Conservation (phyloP, 257 asterid species). For the Lycium barbarum region DNA sequence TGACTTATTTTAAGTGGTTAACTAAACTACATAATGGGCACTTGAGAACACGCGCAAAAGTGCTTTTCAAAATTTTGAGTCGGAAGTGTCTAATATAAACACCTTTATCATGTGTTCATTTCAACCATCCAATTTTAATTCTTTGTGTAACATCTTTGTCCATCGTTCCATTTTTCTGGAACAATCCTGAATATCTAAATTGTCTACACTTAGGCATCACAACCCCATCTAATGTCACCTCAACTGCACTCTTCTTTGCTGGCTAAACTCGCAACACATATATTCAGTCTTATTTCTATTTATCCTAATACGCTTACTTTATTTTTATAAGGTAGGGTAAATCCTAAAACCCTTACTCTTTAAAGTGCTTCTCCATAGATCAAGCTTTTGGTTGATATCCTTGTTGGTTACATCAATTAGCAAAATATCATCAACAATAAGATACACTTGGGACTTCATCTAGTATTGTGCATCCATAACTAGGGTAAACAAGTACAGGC, state of each 20-base stretch:
- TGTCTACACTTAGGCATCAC: neutral
- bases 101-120: neutral
- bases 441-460: neutral
- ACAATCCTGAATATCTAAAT: neutral
- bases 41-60: neutral
- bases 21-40: neutral
- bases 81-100: neutral
- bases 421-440: neutral
- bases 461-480: neutral
- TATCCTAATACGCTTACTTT: too few species aligned
- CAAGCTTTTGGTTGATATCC: neutral
- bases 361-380: neutral
- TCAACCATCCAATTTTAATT: slow-evolving; percentile 16
- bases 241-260: neutral
- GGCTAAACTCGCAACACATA: neutral
- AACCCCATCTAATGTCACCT: neutral
- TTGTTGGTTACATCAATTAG: neutral
- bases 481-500: neutral
- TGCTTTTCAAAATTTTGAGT: neutral
- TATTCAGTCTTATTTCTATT: neutral
- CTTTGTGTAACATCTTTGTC: neutral
- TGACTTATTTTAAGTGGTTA: neutral
- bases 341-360: neutral
- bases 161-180: neutral
- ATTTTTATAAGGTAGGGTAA: too few species aligned